Conservation (phyloP, 169 alveolate species). For the Amoebophrya sp. region DNA sequence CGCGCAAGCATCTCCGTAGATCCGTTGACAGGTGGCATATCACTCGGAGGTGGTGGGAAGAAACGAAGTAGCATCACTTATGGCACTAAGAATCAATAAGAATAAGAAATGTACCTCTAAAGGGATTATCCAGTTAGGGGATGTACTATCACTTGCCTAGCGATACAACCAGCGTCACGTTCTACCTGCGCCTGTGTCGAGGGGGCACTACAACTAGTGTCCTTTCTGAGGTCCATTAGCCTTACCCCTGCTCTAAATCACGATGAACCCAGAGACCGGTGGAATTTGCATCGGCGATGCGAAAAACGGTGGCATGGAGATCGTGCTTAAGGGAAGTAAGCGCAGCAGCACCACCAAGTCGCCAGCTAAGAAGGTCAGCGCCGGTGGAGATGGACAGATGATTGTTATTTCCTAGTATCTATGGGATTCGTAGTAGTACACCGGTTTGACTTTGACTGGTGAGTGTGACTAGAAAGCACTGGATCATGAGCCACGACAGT, state of each 20-base stretch:
- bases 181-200: no score
- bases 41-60: not conserved
- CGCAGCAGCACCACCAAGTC: not conserved
- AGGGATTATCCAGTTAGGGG: no score
- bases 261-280: constrained; percentile 10
- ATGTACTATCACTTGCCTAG: no score
- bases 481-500: no score
- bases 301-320: constrained; percentile 2
- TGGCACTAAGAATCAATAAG: not conserved
- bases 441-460: no score
- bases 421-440: no score
- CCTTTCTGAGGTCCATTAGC: no score
- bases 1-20: not conserved
- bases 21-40: not conserved
- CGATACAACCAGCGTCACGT: no score
- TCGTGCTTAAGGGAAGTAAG: not conserved
- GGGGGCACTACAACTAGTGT: no score
- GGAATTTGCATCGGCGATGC: not conserved
- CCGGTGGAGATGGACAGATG: not conserved
- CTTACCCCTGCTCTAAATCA: no score
- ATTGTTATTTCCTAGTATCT: not conserved
- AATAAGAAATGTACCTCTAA: no score
- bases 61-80: not conserved
- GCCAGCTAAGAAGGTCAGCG: not conserved
- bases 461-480: no score